These are phyloP conservation scores for baker's yeast (Saccharomyces cerevisiae) DNA, from an alignment of 805 yeast genomes.

Conservation along the genomic window DNA sequence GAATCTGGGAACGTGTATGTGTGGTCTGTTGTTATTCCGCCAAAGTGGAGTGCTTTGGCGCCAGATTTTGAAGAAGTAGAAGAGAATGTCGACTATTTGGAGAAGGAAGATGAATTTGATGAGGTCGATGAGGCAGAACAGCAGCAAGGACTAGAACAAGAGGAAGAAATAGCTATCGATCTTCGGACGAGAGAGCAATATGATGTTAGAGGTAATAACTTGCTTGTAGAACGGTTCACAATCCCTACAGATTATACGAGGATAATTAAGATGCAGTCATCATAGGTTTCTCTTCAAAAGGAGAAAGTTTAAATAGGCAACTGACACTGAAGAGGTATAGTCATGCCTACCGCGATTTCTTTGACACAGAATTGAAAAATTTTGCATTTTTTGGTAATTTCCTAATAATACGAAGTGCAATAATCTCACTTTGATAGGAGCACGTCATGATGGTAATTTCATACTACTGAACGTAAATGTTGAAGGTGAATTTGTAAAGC, in stretches of 20 bases:
- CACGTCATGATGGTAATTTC: neutral
- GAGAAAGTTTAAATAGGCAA: neutral
- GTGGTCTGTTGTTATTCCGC: conserved; percentile 79
- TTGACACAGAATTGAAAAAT: neutral
- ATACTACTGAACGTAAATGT: neutral
- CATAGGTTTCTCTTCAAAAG: neutral
- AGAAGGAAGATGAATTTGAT: conserved; percentile 88
- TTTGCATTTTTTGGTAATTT: neutral
- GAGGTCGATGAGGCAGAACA: conserved; percentile 57
- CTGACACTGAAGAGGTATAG: neutral
- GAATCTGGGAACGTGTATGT: conserved; percentile 76
- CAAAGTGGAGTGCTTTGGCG: conserved; percentile 93
- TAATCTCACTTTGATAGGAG: neutral
- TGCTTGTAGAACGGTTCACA: conserved; percentile 43
- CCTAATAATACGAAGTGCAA: neutral
- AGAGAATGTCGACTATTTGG: conserved; percentile 81
- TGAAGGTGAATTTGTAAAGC: neutral
- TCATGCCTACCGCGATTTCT: neutral
- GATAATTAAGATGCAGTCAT: conserved; percentile 19
- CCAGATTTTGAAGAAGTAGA: conserved; percentile 94
- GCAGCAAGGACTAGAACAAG: conserved; percentile 53
- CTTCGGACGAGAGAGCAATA: conserved; percentile 51
- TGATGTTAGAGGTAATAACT: conserved; percentile 67
- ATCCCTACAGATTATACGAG: conserved; percentile 43
- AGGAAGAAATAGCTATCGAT: conserved; percentile 56